Evolutionary conservation across 306 rosid species (phyloP), one percentile per base, ranked within the genome.

Genomic region (Hippophae gyantsensis): DNA sequence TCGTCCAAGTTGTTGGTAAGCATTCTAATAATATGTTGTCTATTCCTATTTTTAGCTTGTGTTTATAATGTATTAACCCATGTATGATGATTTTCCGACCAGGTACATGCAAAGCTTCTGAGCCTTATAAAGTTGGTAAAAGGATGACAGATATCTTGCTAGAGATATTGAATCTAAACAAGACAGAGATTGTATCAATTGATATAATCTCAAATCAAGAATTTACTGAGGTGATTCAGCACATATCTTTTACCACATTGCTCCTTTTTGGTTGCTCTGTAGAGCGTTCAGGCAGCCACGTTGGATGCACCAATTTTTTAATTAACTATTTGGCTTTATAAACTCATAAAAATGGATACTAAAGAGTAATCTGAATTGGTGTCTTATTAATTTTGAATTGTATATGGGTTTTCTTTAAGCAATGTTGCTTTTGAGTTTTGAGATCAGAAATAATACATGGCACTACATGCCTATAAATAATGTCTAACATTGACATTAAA

Each of bases 141-240:
- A 84, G 71, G 84, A 74, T 76, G 82, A 78, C 99, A 32, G 81
- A 80, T 66, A 73, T 50, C 71, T 65, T 86, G 78, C 83, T 93
- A 67, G 97, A 93, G 79, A 93, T 93, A 64, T 84, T 93, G 80
- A 93, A 93, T 78, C 84, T 93, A 77, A 86, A 86, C 89, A 93
- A 93, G 89, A 89, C 84, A 66, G 99, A 93, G 87, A 78, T 86
- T 62, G 74, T 93, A 62, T 78, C 99, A 12, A 79, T 79, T 66
- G 99, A 89, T 79, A 86, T 93, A 48, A 93, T 93, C 84, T 93
- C 99, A 62, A 93, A 93, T 77, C 99, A 93, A 80, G 99, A 93
- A 73, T 93, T 93, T 73, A 84, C 97, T 10, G 97, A 93, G 99
- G 99, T 90, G 78, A 77, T 82, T 76, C 63, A 67, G 60, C 66